Conservation (phyloP, 495 filamentous ascomycete genomes). For the Aspergillus nanangensis region DNA sequence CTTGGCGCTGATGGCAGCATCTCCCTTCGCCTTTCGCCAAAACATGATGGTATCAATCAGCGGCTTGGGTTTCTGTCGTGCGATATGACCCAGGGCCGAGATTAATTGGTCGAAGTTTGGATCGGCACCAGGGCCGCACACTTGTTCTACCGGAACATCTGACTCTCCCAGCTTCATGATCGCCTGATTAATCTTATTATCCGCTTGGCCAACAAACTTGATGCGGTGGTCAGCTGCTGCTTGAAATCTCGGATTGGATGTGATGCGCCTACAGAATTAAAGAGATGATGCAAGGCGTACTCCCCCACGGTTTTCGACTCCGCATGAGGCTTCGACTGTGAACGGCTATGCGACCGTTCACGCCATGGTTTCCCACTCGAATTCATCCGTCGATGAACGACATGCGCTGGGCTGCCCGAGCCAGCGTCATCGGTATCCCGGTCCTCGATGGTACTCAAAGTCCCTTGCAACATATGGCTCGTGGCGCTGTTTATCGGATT, state of each 20-base stretch:
- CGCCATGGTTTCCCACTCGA: slow-evolving; percentile 60
- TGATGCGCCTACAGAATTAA: slow-evolving; percentile 67
- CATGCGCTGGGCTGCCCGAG: slow-evolving; percentile 19
- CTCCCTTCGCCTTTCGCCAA: slow-evolving; percentile 93
- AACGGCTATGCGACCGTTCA: slow-evolving; percentile 73
- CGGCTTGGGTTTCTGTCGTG: slow-evolving; percentile 88
- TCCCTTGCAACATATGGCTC: slow-evolving; percentile 21
- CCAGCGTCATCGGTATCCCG: slow-evolving; percentile 23
- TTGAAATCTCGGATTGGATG: neutral
- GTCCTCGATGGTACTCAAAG: slow-evolving; percentile 40
- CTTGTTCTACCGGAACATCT: slow-evolving; percentile 75
- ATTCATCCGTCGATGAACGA: slow-evolving; percentile 34
- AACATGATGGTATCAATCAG: slow-evolving; percentile 96
- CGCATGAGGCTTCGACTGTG: slow-evolving; percentile 72
- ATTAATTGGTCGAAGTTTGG: slow-evolving; percentile 93
- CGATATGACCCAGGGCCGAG: slow-evolving; percentile 86
- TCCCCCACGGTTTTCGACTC: slow-evolving; percentile 90
- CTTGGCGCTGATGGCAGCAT: slow-evolving; percentile 63
- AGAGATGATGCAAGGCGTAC: slow-evolving; percentile 93
- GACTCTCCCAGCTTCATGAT: slow-evolving; percentile 68
- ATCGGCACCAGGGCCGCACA: slow-evolving; percentile 88
- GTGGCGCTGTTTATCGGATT: slow-evolving; percentile 18
- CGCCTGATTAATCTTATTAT: slow-evolving; percentile 86
- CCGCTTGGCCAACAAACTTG: slow-evolving; percentile 71
- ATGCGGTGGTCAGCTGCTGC: slow-evolving; percentile 10